These are phyloP conservation scores for Chrysosporium keratinophilum DNA, from an alignment of 2,329 filamentous ascomycete species.

Conservation along the genomic window DNA sequence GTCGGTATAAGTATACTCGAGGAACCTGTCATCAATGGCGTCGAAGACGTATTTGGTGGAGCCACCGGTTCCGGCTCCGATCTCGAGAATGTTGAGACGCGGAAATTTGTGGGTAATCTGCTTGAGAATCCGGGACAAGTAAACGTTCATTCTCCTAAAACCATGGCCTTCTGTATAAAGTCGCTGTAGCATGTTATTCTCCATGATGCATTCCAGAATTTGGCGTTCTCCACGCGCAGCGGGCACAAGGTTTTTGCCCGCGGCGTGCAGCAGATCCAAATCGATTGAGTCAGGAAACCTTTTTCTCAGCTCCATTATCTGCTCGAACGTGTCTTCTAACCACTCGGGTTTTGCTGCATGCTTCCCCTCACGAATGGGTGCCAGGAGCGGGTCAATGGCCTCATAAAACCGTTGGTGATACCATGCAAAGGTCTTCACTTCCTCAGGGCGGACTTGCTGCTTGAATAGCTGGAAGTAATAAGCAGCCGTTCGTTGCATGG, in stretches of 20 bases:
- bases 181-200: background rate
- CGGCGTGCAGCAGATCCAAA: slow-evolving; percentile 1
- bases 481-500: slow-evolving; percentile 3
- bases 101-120: slow-evolving; percentile 35
- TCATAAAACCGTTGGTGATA: background rate
- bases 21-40: slow-evolving; percentile 24
- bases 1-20: slow-evolving; percentile 40
- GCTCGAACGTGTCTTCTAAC: slow-evolving; percentile 9
- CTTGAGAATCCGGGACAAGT: slow-evolving; percentile 24
- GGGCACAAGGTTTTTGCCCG: slow-evolving; percentile 25
- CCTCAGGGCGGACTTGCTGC: background rate
- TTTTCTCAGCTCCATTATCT: slow-evolving; percentile 7
- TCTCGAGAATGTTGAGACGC: slow-evolving; percentile 36
- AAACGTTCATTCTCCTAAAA: slow-evolving; percentile 15
- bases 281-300: slow-evolving; percentile 16
- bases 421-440: background rate
- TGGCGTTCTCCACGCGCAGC: slow-evolving; percentile 25
- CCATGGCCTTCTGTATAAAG: slow-evolving; percentile 12
- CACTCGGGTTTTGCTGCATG: slow-evolving; percentile 11
- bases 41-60: slow-evolving; percentile 31
- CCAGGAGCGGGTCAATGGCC: background rate
- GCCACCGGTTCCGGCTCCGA: slow-evolving; percentile 36
- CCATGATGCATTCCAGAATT: slow-evolving; percentile 24
- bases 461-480: slow-evolving; percentile 6
- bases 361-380: background rate